Percentiles rank a stretch among this genome's conserved stretches.
These are phyloP conservation scores for Pulicaria dysenterica DNA, from an alignment of 129 eudicot genomes.

Conservation along the genomic window DNA sequence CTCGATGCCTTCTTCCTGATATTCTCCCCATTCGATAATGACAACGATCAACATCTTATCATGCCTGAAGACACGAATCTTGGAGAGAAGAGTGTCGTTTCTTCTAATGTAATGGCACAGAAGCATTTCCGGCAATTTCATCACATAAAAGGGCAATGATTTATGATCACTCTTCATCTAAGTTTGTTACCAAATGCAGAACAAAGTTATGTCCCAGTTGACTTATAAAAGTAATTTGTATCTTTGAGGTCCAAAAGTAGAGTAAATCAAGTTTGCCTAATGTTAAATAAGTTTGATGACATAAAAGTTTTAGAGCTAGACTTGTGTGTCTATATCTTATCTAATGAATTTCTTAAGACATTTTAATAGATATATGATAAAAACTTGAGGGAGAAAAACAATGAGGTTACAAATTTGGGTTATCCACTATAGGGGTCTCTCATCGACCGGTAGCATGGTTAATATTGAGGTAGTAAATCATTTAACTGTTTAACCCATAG, in stretches of 20 bases:
- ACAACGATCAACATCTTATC: not conserved
- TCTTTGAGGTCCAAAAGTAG: no score
- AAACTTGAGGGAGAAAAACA: no score
- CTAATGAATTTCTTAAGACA: not conserved
- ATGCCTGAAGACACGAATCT: not conserved
- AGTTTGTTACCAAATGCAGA: no score
- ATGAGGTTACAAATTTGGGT: no score
- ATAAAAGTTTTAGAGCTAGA: not conserved
- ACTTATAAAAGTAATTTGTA: not conserved
- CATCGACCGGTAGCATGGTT: no score
- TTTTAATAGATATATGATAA: no score
- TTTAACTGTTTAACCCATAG: no score
- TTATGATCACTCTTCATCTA: not conserved
- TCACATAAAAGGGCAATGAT: conserved; percentile 40
- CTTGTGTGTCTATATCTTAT: not conserved
- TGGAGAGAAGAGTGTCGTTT: not conserved
- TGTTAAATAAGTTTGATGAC: not conserved
- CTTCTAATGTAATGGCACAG: conserved; percentile 37
- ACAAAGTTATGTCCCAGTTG: not conserved
- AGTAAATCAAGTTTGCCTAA: not conserved
- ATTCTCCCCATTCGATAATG: not conserved
- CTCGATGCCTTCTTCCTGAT: conserved; percentile 8
- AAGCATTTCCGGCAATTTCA: conserved; percentile 48
- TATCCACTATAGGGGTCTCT: no score
- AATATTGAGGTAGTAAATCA: no score